Percentiles rank a stretch among this genome's conserved stretches.
These are phyloP conservation scores for Orbilia brochopaga DNA, from an alignment of 2,329 filamentous ascomycete species.

Conservation along the genomic window DNA sequence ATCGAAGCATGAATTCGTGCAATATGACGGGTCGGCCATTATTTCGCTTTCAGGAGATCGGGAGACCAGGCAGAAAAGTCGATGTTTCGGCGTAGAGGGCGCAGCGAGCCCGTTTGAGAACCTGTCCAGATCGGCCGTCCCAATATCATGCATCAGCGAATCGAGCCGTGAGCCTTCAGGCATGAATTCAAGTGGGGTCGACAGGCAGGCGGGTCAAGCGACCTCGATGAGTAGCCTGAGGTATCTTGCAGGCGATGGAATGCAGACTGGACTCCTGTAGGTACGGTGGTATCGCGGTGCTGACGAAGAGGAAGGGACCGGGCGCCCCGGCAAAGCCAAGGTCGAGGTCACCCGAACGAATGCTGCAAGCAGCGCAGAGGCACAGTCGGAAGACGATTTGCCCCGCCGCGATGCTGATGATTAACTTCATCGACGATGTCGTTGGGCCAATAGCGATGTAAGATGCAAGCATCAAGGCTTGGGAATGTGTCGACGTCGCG, in stretches of 20 bases:
- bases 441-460: neutral
- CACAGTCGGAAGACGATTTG: neutral
- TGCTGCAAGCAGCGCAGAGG: neutral
- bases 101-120: conserved; percentile 30
- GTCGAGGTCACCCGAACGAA: neutral
- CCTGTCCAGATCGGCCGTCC: conserved; percentile 28
- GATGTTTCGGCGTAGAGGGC: conserved; percentile 21
- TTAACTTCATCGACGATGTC: neutral
- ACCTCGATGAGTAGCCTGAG: neutral
- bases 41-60: conserved; percentile 14
- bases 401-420: neutral
- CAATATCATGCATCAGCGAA: conserved; percentile 37
- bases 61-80: conserved; percentile 27
- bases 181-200: conserved; percentile 31
- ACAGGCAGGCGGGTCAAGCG: conserved; percentile 15
- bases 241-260: neutral
- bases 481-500: neutral
- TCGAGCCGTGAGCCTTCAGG: conserved; percentile 22
- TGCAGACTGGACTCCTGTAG: too few species aligned
- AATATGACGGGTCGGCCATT: conserved; percentile 15
- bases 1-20: conserved; percentile 10
- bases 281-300: too few species aligned
- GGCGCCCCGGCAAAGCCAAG: neutral
- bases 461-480: neutral
- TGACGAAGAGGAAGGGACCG: neutral